Evolutionary conservation across 768 basidiomycete genomes (phyloP), one percentile per base, ranked within the genome.

Genomic region (Tylopilus vinaceipallidus): DNA sequence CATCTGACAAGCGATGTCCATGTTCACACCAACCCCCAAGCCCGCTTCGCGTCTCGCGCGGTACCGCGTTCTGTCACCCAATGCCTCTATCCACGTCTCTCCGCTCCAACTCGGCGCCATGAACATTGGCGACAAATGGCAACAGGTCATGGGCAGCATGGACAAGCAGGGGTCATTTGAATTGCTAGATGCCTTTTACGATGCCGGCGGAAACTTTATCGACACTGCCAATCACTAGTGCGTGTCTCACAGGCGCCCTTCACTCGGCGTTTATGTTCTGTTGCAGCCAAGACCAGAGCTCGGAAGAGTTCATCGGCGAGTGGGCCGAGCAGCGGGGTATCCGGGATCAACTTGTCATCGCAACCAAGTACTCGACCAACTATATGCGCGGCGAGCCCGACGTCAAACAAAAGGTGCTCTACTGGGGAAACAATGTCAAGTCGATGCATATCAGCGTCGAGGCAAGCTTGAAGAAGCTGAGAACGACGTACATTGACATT

Each of bases 401-500:
- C 13, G 52, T 68, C 14, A 35, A 50, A 34, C 60, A 62, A 35
- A 58, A 63, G 30, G 49, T 42, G 4, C 64, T 70, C 40, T 72
- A 65, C 47, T 34, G 33, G 9, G 76, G 77, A 17, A 78, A 77
- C 56, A 56, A 59, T 41, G 54, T 61, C 30, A 74, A 74, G 51
- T 66, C 58, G 3, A 57, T 78, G 59, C 53, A 55, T 22, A 6
- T 71, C 1, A 64, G 62, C 23, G 59, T 73, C 6, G 64, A 67
- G 16, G 66, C 61, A 2, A 70, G 66, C 30, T 64, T 78, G 46
- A 69, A 69, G 53, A 83, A 81, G 52, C 71, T 86, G n/a, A 67
- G 79, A 36, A 84, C 82, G 0, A 67, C 74, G n/a, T 86, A 78
- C 56, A 73, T 83, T 56, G 81, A 83, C 55, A 72, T 83, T 41